Evolutionary conservation across 2,329 filamentous ascomycete genomes (phyloP).

Genomic region (Clonostachys rhizophaga): DNA sequence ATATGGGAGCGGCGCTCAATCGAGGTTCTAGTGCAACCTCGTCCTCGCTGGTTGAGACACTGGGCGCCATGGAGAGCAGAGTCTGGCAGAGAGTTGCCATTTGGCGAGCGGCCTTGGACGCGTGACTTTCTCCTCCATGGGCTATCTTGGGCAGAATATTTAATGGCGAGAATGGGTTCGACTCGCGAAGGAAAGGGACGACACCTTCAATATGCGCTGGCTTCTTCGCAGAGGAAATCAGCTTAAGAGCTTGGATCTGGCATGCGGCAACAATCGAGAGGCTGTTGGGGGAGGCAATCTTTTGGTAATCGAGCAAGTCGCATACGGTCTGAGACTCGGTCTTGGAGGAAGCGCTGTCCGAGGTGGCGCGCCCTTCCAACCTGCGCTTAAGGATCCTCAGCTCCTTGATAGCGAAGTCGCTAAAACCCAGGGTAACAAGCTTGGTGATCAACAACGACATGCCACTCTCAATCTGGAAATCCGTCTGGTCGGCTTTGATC

Average conservation of each 20-base stretch:
- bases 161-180: constrained; percentile 50
- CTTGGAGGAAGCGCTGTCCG: not conserved
- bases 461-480: constrained; percentile 67
- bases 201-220: constrained; percentile 53
- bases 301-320: constrained; percentile 59
- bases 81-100: constrained; percentile 62
- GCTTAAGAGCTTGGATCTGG: constrained; percentile 60
- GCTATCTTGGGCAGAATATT: constrained; percentile 48
- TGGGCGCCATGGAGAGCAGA: constrained; percentile 62
- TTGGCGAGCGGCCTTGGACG: constrained; percentile 57
- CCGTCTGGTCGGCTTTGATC: constrained; percentile 48
- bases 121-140: constrained; percentile 31
- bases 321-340: constrained; percentile 29
- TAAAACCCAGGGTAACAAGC: constrained; percentile 58
- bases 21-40: constrained; percentile 44
- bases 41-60: constrained; percentile 61
- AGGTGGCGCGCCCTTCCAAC: constrained; percentile 34
- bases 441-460: constrained; percentile 67
- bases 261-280: constrained; percentile 55
- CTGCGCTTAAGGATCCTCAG: constrained; percentile 60
- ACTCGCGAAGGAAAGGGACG: constrained; percentile 48
- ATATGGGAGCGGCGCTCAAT: constrained; percentile 49
- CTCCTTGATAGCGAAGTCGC: constrained; percentile 66
- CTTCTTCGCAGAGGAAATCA: constrained; percentile 57
- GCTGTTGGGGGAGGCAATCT: constrained; percentile 32